A percentile compares a stretch with the other conserved stretches of the same genome.
Conservation (phyloP, 768 basidiomycete species). For the Agrocybe praecox region DNA sequence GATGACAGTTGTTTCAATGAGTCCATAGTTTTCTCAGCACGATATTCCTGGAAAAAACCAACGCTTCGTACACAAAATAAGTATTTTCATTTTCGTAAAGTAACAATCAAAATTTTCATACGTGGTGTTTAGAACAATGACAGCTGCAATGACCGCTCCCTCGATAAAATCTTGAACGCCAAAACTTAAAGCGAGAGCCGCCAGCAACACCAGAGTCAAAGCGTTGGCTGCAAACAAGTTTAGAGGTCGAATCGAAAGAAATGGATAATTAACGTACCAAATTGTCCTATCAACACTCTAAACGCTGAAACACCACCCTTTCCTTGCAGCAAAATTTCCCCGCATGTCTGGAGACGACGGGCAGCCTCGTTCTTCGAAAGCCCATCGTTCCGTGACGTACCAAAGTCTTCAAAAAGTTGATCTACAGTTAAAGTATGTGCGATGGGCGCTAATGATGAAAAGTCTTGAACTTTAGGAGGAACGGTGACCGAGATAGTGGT, state of each 20-base stretch:
- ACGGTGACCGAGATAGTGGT: conserved; percentile 35
- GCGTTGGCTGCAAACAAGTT: conserved; percentile 37
- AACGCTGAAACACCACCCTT: conserved; percentile 35
- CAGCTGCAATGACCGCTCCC: conserved; percentile 50
- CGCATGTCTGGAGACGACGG: conserved; percentile 31
- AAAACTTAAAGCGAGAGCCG: conserved; percentile 52
- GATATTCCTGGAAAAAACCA: conserved; percentile 50
- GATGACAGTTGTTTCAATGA: conserved; percentile 49
- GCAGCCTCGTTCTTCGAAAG: conserved; percentile 37
- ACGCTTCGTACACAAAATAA: conserved; percentile 23
- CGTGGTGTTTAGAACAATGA: conserved; percentile 44
- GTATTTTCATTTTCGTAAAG: background rate
- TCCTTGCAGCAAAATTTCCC: conserved; percentile 35
- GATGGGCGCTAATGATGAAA: conserved; percentile 28
- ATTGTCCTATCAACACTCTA: conserved; percentile 35
- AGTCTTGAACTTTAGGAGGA: conserved; percentile 30
- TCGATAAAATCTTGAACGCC: conserved; percentile 57
- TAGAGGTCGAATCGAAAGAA: background rate
- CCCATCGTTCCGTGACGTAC: conserved; percentile 34
- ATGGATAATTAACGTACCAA: conserved; percentile 21
- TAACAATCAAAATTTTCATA: conserved; percentile 13
- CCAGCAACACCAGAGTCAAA: conserved; percentile 35
- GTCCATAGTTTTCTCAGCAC: conserved; percentile 53
- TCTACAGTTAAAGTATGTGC: conserved; percentile 33
- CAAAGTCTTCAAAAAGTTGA: conserved; percentile 31